Base-by-base conservation (phyloP, 106 monocot genomes). In the Xerophyta viscosa region DNA sequence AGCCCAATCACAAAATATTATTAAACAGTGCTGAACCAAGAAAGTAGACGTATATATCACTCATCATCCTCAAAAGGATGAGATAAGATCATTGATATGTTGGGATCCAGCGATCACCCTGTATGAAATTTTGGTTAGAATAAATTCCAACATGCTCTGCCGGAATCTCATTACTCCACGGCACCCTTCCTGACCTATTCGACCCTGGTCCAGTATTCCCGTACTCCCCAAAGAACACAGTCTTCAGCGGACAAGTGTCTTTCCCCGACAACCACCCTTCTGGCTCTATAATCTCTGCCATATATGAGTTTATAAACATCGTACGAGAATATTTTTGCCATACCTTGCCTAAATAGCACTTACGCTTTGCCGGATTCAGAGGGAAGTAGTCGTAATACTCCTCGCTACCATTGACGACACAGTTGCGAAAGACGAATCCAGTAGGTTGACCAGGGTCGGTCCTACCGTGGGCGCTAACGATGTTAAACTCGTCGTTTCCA, bases 311-410 rank as follows among this genome's bases (percentile, higher is more conserved):
- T 6, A 85, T 20, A 46, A 65, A 76, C 58, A 85, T 79, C 18
- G 84, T 72, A 45, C 84, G 69, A 13, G 84, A 79, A 48, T 72
- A 85, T 71, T 85, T 71, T 65, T 79, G 79, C 84, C 84, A 85
- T 20, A 79, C 79, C 44, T 79, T 54, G 1, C 84, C 84, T 14
- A 85, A 62, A 64, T 72, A 85, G 1, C 26, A 48, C 65, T 17
- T 23, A 68, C 79, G 75, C 45, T n/a, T 52, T 11, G 45, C 46
- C 3, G 75, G 66, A 2, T 72, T 76, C 68, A 48, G 8, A 6
- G 24, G 6, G 71, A 75, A 79, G 27, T 61, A 44, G 17, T 28
- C 46, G 45, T 67, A 13, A 68, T 85, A 85, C 14, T 76, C 79
- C 14, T 27, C 56, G 41, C 61, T 86, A 7, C 65, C 85, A 37